Evolutionary conservation across 768 basidiomycete genomes (phyloP).

Genomic region (Pisolithus microcarpus): DNA sequence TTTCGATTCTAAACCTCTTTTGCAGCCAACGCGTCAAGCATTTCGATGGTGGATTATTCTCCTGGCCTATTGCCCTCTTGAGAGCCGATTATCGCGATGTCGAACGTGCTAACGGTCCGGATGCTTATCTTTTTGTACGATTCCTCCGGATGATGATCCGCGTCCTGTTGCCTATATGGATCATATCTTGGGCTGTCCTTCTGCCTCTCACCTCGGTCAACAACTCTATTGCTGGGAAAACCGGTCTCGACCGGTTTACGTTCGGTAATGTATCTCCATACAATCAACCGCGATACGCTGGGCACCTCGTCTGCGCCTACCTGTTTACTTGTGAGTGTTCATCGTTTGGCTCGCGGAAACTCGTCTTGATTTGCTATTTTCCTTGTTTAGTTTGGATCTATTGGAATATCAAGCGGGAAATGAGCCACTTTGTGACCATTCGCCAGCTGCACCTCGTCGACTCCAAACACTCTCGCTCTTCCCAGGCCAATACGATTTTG

Average conservation of each 20-base stretch:
- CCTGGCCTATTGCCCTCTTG: slow-evolving; percentile 64
- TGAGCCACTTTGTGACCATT: slow-evolving; percentile 68
- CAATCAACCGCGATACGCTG: slow-evolving; percentile 57
- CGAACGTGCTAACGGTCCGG: slow-evolving; percentile 67
- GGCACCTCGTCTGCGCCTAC: slow-evolving; percentile 72
- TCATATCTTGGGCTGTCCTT: slow-evolving; percentile 80
- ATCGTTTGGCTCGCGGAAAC: not conserved
- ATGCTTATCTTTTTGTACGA: slow-evolving; percentile 91
- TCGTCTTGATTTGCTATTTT: not conserved
- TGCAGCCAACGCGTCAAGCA: slow-evolving; percentile 51
- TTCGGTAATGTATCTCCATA: slow-evolving; percentile 66
- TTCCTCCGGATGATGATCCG: slow-evolving; percentile 81
- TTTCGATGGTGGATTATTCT: slow-evolving; percentile 42
- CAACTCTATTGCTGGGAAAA: slow-evolving; percentile 38
- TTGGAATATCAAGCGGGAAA: slow-evolving; percentile 74
- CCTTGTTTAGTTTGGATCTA: slow-evolving; percentile 66
- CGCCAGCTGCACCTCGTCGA: slow-evolving; percentile 81
- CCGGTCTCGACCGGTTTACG: slow-evolving; percentile 62
- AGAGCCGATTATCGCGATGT: slow-evolving; percentile 56
- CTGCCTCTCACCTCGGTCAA: slow-evolving; percentile 64
- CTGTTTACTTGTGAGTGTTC: slow-evolving; percentile 63
- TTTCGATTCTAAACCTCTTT: not conserved
- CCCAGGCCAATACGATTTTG: slow-evolving; percentile 87
- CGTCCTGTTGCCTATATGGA: slow-evolving; percentile 85
- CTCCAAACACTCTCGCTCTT: slow-evolving; percentile 61